phyloP scores from a whole-genome alignment of 169 alveolate species.

The Eimeria necatrix region DNA sequence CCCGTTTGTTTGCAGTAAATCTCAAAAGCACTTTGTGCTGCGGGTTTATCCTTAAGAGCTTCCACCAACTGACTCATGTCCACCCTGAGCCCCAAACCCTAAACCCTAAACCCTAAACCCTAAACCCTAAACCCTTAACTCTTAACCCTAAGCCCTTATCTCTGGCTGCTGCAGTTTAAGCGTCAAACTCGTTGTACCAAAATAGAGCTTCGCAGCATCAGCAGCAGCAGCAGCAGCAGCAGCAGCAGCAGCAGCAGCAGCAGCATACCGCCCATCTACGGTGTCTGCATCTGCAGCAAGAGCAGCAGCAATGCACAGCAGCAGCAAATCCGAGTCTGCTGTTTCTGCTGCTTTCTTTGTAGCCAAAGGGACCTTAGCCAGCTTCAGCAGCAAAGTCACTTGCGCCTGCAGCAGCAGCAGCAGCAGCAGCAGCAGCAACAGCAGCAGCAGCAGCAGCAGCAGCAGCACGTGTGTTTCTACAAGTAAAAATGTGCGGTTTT shows the following conservation, averaged over 20 bases:
- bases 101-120: not conserved
- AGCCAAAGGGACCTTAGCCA: conserved; percentile 84
- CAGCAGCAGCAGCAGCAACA: not conserved
- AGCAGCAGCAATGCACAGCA: conserved; percentile 84
- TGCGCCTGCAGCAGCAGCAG: conserved; percentile 80
- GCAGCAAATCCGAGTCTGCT: conserved; percentile 86
- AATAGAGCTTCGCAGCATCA: conserved; percentile 24
- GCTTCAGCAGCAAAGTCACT: conserved; percentile 85
- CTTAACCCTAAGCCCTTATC: too few species aligned
- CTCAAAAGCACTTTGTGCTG: conserved; percentile 55
- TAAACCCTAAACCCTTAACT: not conserved
- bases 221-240: conserved; percentile 46
- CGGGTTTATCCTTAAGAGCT: conserved; percentile 67
- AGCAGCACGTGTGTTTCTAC: not conserved
- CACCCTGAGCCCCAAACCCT: conserved; percentile 42
- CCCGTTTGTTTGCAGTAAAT: conserved; percentile 64
- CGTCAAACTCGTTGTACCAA: not conserved
- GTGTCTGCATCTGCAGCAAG: conserved; percentile 61
- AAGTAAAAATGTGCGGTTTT: not conserved
- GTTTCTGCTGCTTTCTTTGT: conserved; percentile 85
- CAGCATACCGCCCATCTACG: not conserved
- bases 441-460: not conserved
- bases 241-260: not conserved
- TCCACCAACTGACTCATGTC: conserved; percentile 80
- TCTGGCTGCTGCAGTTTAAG: not conserved